Evolutionary conservation across 2,329 filamentous ascomycete species (phyloP).

Genomic region (Colletotrichum echinochloae): DNA sequence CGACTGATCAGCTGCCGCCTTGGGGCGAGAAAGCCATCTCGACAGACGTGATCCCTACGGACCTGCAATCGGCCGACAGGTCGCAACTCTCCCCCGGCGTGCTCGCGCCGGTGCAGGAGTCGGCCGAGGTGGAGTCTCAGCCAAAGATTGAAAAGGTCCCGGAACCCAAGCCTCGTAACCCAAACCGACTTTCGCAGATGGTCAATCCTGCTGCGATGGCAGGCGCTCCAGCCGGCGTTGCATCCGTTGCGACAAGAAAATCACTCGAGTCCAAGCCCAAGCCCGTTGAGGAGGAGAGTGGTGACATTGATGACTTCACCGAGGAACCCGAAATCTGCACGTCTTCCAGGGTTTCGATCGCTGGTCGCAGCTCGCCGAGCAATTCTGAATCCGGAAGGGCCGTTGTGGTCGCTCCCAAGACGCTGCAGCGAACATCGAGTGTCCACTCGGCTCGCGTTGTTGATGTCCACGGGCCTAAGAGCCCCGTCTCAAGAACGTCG

Average conservation of each 20-base stretch:
- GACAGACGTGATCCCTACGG: constrained; percentile 27
- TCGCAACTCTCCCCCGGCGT: constrained; percentile 10
- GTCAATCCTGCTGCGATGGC: constrained; percentile 11
- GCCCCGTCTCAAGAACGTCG: constrained; percentile 62
- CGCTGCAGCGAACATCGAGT: constrained; percentile 60
- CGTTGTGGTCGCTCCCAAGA: constrained; percentile 52
- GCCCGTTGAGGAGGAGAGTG: constrained; percentile 56
- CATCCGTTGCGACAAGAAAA: constrained; percentile 1
- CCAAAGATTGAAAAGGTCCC: constrained; percentile 22
- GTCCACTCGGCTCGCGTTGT: constrained; percentile 69
- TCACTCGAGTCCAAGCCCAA: background rate
- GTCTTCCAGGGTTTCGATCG: constrained; percentile 67
- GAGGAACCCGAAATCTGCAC: constrained; percentile 68
- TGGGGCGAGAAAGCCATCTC: constrained; percentile 34
- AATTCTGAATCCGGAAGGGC: constrained; percentile 60
- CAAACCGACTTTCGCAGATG: constrained; percentile 34
- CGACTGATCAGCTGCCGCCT: constrained; percentile 6
- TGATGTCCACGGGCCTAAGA: constrained; percentile 65
- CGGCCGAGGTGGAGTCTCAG: background rate
- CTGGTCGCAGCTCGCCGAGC: constrained; percentile 62
- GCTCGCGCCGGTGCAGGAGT: background rate
- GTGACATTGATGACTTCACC: constrained; percentile 62
- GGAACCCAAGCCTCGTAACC: constrained; percentile 35
- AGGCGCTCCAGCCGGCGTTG: constrained; percentile 10
- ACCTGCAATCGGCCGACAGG: constrained; percentile 2